Evolutionary conservation across 177 flowering plant genomes (phyloP).

Genomic region (Telopea speciosissima): DNA sequence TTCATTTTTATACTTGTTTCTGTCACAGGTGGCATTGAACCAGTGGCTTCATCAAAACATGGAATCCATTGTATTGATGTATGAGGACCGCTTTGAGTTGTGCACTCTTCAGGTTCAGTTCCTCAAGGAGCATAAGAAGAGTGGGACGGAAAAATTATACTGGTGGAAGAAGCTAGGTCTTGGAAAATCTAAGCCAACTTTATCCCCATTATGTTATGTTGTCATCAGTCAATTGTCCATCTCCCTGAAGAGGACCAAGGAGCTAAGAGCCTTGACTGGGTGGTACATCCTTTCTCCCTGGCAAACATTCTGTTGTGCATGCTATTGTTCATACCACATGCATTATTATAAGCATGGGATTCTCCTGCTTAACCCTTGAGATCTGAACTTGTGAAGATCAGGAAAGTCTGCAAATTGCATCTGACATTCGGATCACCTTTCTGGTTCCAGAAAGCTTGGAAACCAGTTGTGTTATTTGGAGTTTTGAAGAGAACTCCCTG

Average conservation of each 20-base stretch:
- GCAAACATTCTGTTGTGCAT: not conserved
- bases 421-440: too few relatives aligned
- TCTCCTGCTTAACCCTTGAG: not conserved
- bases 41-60: slow-evolving; percentile 83
- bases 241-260: slow-evolving; percentile 73
- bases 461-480: not conserved
- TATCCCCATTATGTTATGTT: slow-evolving; percentile 30
- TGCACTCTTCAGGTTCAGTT: slow-evolving; percentile 38
- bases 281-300: slow-evolving; percentile 46
- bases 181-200: slow-evolving; percentile 21
- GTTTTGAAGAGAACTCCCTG: not conserved
- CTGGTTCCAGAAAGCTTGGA: slow-evolving; percentile 1
- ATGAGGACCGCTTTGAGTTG: slow-evolving; percentile 89
- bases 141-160: slow-evolving; percentile 20
- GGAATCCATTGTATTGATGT: slow-evolving; percentile 76
- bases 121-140: slow-evolving; percentile 26
- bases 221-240: slow-evolving; percentile 48
- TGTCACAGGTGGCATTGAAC: slow-evolving; percentile 59
- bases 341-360: slow-evolving; percentile 1
- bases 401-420: too few relatives aligned
- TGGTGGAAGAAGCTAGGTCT: slow-evolving; percentile 66
- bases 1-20: not conserved
- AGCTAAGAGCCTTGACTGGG: slow-evolving; percentile 71
- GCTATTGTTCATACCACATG: not conserved
- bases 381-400: not conserved